Percentiles rank a stretch among this genome's conserved stretches.
These are phyloP conservation scores for Candida silvatica DNA, from an alignment of 805 yeast species.

Conservation along the genomic window DNA sequence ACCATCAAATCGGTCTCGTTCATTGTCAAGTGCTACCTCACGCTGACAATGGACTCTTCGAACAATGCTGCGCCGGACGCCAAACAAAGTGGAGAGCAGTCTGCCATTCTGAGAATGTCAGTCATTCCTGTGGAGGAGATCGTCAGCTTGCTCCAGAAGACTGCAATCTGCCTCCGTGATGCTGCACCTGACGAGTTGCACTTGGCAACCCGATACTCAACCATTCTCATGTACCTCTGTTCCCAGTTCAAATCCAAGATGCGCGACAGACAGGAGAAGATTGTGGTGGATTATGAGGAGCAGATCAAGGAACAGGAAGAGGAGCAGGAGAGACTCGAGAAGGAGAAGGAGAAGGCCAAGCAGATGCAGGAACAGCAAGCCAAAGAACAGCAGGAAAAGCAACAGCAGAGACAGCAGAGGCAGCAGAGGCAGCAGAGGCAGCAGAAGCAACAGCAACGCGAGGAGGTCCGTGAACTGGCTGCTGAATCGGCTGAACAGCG, in stretches of 20 bases:
- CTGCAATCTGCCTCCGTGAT: conserved; percentile 68
- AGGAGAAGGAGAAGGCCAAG: not conserved
- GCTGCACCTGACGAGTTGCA: conserved; percentile 89
- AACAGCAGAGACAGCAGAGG: no score
- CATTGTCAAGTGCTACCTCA: conserved; percentile 75
- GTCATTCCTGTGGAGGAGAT: conserved; percentile 68
- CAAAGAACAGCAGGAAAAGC: conserved; percentile 1
- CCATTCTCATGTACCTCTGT: conserved; percentile 66
- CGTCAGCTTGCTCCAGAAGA: conserved; percentile 53
- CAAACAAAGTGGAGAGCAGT: conserved; percentile 1
- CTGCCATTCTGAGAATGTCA: conserved; percentile 36
- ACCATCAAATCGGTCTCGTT: conserved; percentile 86
- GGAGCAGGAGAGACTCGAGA: conserved; percentile 3
- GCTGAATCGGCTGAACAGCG: conserved; percentile 2
- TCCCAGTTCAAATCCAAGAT: conserved; percentile 54
- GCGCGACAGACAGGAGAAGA: conserved; percentile 11
- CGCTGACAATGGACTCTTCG: conserved; percentile 32
- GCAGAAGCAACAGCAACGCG: conserved; percentile 4
- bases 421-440: no score
- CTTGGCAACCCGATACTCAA: conserved; percentile 70
- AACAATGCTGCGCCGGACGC: not conserved
- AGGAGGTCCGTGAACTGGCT: no score
- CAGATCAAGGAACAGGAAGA: conserved; percentile 11
- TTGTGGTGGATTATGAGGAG: conserved; percentile 20
- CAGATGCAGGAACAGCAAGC: not conserved